Evolutionary conservation across 2,329 filamentous ascomycete species (phyloP).

Genomic region (Trichoderma aggressivum): DNA sequence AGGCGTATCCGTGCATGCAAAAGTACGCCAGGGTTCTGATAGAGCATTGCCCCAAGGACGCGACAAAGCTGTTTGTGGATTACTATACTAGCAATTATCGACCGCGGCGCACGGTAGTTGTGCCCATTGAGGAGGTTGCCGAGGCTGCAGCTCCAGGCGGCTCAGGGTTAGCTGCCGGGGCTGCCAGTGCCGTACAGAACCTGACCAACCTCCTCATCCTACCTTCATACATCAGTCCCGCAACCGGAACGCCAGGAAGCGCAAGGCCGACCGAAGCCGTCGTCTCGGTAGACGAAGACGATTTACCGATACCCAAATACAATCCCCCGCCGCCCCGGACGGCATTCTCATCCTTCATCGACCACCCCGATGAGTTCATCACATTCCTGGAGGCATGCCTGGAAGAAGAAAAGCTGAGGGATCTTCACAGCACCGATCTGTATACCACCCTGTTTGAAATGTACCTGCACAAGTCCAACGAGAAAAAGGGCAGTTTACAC

Average conservation of each 20-base stretch:
- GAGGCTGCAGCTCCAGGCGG: constrained; percentile 33
- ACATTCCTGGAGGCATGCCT: constrained; percentile 87
- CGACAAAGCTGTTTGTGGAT: constrained; percentile 85
- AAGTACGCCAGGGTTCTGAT: constrained; percentile 92
- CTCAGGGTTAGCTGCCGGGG: constrained; percentile 51
- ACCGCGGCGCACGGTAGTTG: constrained; percentile 60
- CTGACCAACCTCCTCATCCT: constrained; percentile 78
- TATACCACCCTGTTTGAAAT: constrained; percentile 97
- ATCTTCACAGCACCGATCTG: constrained; percentile 76
- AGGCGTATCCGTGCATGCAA: constrained; percentile 87
- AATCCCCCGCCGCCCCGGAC: constrained; percentile 77
- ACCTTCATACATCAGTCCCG: constrained; percentile 52
- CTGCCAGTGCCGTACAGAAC: constrained; percentile 78
- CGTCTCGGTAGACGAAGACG: constrained; percentile 49
- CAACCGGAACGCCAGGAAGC: constrained; percentile 50
- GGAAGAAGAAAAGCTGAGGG: constrained; percentile 64
- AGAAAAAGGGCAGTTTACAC: constrained; percentile 63
- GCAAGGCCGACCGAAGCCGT: constrained; percentile 51
- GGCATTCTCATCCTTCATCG: constrained; percentile 94
- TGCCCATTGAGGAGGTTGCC: constrained; percentile 33
- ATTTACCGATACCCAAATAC: constrained; percentile 57
- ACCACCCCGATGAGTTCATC: constrained; percentile 89
- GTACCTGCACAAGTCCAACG: constrained; percentile 86
- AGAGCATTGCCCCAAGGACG: constrained; percentile 76
- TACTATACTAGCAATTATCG: constrained; percentile 88